Base-by-base conservation (phyloP, 441 rosid species). In the Kokia cookei region DNA sequence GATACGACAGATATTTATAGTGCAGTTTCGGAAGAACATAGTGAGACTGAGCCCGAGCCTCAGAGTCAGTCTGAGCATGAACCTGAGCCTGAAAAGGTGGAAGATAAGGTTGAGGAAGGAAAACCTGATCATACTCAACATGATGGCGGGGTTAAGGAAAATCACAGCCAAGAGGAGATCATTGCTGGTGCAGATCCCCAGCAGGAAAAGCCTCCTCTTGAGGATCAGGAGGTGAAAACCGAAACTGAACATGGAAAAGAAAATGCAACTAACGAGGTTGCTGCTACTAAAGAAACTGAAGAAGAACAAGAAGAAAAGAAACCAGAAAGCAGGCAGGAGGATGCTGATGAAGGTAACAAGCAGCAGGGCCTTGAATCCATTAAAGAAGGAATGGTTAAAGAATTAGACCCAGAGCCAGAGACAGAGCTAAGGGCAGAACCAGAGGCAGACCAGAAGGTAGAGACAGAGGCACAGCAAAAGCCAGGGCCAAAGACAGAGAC, bases 321-420 rank as follows among this genome's bases (percentile, higher is more conserved):
- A 58, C 77, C 76, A 59, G 79, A 81, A 15, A 72, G 17, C 9
- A 73, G 61, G 53, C 69, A 29, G 24, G 60, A 60, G 58, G 76
- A 73, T 51, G 81, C 73, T 9, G 81, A 78, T 58, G 37, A 58
- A 71, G 86, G 69, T 57, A 79, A 59, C 24, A 65, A 54, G 14
- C 65, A 58, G n/a, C 80, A 65, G 51, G 27, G 42, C 6, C 13
- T 58, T 29, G 68, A 80, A 64, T 59, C 19, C 24, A 67, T 74
- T 69, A 83, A 82, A 78, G 77, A 66, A 77, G 75, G 24, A 61
- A 79, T 37, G 1, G 60, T 8, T 40, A 81, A 81, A 64, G 79
- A 55, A 70, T 57, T 43, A 62, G 75, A 77, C 62, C 32, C 72
- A 62, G 81, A 45, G 55, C 62, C 73, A 13, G 75, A 54, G 26